These are phyloP conservation scores for Blastocystis sp. DNA, from an alignment of 352 stramenopile genomes.

Conservation along the genomic window DNA sequence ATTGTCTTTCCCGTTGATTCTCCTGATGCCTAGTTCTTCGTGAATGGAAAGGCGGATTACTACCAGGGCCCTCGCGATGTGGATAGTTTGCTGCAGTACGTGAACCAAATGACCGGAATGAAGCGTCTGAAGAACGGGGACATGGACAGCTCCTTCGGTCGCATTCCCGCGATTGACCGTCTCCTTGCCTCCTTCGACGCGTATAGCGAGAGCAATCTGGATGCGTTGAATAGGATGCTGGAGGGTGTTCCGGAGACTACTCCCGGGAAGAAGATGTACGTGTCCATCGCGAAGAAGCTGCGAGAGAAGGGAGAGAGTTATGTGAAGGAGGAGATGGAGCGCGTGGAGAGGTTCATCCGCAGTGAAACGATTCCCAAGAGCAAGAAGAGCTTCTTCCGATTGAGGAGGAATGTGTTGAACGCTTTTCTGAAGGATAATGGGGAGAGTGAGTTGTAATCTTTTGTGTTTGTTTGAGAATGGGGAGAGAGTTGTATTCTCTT, in stretches of 20 bases:
- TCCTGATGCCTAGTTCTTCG: conserved; percentile 29
- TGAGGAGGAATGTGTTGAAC: conserved; percentile 41
- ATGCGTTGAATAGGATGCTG: conserved; percentile 9
- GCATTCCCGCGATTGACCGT: conserved; percentile 47
- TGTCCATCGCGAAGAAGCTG: conserved; percentile 61
- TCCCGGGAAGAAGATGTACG: conserved; percentile 19
- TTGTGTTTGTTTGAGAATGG: background rate
- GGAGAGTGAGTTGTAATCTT: background rate
- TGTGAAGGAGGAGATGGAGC: conserved; percentile 10
- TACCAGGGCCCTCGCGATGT: conserved; percentile 48
- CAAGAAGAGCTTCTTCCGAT: conserved; percentile 63
- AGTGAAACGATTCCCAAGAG: conserved; percentile 2
- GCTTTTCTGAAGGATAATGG: conserved; percentile 9
- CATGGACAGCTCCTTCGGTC: conserved; percentile 13
- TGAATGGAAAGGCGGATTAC: conserved; percentile 32
- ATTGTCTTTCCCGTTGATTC: background rate
- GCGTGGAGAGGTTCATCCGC: conserved; percentile 34
- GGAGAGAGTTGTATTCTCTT: background rate
- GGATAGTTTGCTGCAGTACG: conserved; percentile 15
- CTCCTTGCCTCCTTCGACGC: background rate
- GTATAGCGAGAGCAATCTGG: background rate
- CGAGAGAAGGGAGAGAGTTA: conserved; percentile 21
- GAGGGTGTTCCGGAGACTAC: background rate
- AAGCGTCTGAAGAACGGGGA: conserved; percentile 6
- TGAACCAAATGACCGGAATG: conserved; percentile 28